Base-by-base conservation (phyloP, 83 land plant genomes). In the Picea abies region DNA sequence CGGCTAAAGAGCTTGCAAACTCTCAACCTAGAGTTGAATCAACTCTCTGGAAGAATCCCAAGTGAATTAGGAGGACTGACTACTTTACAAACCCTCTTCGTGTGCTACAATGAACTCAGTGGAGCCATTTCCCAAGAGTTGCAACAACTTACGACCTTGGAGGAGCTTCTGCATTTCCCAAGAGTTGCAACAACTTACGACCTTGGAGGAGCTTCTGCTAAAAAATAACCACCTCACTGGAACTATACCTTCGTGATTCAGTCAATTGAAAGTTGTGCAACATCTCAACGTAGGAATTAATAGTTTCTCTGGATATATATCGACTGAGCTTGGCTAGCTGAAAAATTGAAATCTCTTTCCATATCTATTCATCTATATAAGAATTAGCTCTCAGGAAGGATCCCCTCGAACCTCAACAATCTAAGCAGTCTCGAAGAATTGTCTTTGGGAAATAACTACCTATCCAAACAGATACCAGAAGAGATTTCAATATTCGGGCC, bases 81-180 rank as follows among this genome's bases (percentile, higher is more conserved):
- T 23, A 90, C 88, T 16, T 81, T 95, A 4, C 87, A 88, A 62
- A 87, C 89, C 12, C 83, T 95, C 49, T 89, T 86, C 73, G 79
- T 95, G 11, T 91, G 87, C 63, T 80, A 83, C 60, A 95, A 95
- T 22, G 75, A 71, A 5, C 87, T 95, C 8, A 76, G 69, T 0
- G 98, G 96, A 1, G 25, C 78, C 0, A 80, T 95, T 16, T 91
- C 94, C 0, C 83, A 81, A 1, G 87, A 90, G 82, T 47, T 95
- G 14, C 93, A 94, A 2, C 68, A 72, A 39, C 71, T 86, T 19
- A 79, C 19, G 1, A 80, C 29, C 19, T 32, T 86, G 20, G 47
- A 44, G 10, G 29, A 49, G 6, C 63, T 84, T 20, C 17, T 39
- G 5, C n/a, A n/a, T n/a, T n/a, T n/a, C n/a, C n/a, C n/a, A n/a